A percentile compares a stretch with the other conserved stretches of the same genome.
Evolutionary conservation across 169 alveolate species (phyloP).

Genomic region (Neospora caninum): DNA sequence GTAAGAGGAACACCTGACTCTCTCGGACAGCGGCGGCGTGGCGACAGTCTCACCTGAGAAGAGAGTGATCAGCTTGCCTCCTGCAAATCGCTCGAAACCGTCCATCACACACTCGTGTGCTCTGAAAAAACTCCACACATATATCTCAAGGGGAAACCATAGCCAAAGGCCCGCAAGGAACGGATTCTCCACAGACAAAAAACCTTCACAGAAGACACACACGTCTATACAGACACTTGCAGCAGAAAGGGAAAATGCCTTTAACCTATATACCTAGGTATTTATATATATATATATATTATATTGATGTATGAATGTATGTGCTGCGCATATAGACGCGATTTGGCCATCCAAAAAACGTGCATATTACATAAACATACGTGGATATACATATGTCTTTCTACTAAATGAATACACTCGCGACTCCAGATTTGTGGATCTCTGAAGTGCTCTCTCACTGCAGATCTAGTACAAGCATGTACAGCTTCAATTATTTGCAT

Average conservation of each 20-base stretch:
- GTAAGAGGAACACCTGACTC: no score
- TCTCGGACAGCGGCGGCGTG: no score
- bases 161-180: not conserved
- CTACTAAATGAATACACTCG: no score
- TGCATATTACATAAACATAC: not conserved
- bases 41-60: slow-evolving; percentile 81
- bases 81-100: slow-evolving; percentile 99
- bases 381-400: not conserved
- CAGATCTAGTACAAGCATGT: no score
- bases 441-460: no score
- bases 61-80: slow-evolving; percentile 97
- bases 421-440: no score
- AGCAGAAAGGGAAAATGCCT: no score
- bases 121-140: slow-evolving; percentile 74
- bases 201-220: not conserved
- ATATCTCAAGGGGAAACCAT: not conserved
- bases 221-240: not conserved
- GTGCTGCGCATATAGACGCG: not conserved
- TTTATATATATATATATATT: not conserved
- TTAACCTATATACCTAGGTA: not conserved
- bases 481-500: not conserved
- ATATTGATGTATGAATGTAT: not conserved
- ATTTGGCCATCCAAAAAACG: no score
- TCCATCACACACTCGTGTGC: slow-evolving; percentile 99
- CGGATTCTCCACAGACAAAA: not conserved